Base-by-base conservation (phyloP, 306 rosid species). In the Clitoria ternatea region DNA sequence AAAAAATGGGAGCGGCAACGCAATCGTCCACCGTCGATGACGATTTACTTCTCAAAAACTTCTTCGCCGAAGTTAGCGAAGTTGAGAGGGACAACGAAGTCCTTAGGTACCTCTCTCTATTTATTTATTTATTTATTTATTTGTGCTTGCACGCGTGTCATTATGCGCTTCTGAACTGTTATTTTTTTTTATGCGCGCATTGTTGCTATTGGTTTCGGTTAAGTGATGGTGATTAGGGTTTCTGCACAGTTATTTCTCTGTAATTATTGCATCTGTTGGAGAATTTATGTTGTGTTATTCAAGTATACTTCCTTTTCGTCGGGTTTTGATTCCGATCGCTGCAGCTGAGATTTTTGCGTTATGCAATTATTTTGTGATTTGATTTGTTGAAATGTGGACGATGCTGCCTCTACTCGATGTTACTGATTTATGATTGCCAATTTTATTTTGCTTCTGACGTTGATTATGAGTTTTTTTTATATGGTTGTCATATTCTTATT, bases 61-160 rank as follows among this genome's bases (percentile, higher is more conserved):
- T 91, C 89, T 91, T 81, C 81, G 97, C 97, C 26, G 99, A 89
- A 85, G 99, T 94, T 64, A 85, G 99, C 89, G 97, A 91, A 89
- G 99, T 91, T 23, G 96, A 89, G 85, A 85, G 99, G 77, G 99
- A 94, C 77, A 91, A 94, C 85, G 96, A 94, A 83, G 99, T 89
- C 78, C 8, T 54, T 61, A 89, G 99, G 97, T 82, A 2, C 55
- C 54, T 64, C 33, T 65, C 37, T 77, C 19, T 57, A 60, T 70
- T 48, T 37, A 4, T 14, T 1, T 33, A 15, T n/a, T 1, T 12
- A 7, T 20, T 0, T 60, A 32, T 60, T 1, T 11, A 19, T 69
- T 13, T 73, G 4, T 66, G 11, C 2, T 12, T 50, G 2, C 27
- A 5, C 4, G 29, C 14, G 1, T 68, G 13, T 47, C 13, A 53